Percentiles rank a stretch among this genome's conserved stretches.
These are phyloP conservation scores for Porodaedalea pini DNA, from an alignment of 1,284 basidiomycete genomes.

Conservation along the genomic window DNA sequence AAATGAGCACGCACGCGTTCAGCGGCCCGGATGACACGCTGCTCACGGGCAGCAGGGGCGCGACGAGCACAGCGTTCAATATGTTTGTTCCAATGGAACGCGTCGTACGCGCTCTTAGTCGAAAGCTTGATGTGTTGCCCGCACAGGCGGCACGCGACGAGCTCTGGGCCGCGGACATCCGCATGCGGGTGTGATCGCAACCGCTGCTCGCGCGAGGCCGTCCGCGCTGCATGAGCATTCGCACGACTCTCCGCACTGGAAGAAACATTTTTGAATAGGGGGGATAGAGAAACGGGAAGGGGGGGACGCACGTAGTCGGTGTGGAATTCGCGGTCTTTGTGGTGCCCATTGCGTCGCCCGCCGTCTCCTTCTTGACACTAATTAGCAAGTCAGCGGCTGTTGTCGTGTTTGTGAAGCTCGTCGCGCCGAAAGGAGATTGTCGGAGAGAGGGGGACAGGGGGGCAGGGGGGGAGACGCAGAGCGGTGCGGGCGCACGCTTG, in stretches of 20 bases:
- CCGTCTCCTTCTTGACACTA: neutral
- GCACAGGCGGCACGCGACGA: conserved; percentile 57
- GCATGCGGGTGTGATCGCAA: conserved; percentile 48
- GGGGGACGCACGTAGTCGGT: conserved; percentile 3
- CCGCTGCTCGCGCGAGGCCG: conserved; percentile 41
- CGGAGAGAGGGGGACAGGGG: conserved; percentile 3
- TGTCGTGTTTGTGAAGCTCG: neutral
- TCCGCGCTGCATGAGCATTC: neutral
- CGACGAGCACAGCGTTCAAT: conserved; percentile 44
- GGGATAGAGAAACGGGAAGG: neutral
- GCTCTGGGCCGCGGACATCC: conserved; percentile 47
- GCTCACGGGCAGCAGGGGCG: conserved; percentile 6
- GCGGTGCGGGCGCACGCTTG: neutral
- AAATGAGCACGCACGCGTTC: neutral
- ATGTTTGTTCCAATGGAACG: conserved; percentile 65
- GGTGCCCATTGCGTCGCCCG: neutral
- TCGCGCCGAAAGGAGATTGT: neutral
- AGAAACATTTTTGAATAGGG: neutral
- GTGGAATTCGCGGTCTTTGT: neutral
- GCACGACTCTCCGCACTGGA: conserved; percentile 12
- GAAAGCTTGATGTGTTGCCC: conserved; percentile 60
- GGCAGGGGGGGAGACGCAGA: neutral
- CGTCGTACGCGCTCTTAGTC: conserved; percentile 59
- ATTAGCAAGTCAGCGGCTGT: neutral
- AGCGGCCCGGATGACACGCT: conserved; percentile 8